Conservation (phyloP, 345 rosid genomes). For the Psidium guajava region DNA sequence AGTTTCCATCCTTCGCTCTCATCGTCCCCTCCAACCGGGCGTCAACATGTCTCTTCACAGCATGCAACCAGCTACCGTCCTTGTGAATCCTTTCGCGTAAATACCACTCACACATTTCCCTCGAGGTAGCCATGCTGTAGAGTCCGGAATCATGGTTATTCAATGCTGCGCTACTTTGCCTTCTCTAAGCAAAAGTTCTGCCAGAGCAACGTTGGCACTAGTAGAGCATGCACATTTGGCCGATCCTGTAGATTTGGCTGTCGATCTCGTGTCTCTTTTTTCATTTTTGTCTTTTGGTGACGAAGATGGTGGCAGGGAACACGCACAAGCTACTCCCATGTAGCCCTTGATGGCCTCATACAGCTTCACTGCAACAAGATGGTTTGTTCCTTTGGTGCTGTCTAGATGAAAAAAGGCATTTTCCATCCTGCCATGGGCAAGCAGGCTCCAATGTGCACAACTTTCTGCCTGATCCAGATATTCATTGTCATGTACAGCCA, state of each 20-base stretch:
- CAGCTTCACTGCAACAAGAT: neutral
- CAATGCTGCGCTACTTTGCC: fast-evolving
- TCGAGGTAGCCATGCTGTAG: neutral
- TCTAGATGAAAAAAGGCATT: neutral
- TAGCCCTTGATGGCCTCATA: neutral
- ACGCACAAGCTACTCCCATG: neutral
- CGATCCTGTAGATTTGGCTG: neutral
- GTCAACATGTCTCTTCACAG: neutral
- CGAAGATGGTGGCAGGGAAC: neutral
- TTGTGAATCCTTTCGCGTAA: neutral
- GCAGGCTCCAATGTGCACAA: neutral
- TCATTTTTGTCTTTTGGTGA: neutral
- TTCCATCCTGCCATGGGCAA: neutral
- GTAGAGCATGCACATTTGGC: neutral
- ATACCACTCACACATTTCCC: neutral
- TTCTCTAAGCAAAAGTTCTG: neutral
- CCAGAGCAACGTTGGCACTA: neutral
- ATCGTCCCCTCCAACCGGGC: neutral
- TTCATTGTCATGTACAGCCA: neutral
- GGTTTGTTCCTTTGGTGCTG: neutral
- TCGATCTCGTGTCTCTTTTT: neutral
- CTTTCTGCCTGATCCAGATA: neutral
- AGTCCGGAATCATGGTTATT: neutral
- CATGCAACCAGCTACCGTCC: neutral
- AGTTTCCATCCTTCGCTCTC: neutral